Conservation (phyloP, 192 early-diverging fungal genomes). For the Allomyces macrogynus region DNA sequence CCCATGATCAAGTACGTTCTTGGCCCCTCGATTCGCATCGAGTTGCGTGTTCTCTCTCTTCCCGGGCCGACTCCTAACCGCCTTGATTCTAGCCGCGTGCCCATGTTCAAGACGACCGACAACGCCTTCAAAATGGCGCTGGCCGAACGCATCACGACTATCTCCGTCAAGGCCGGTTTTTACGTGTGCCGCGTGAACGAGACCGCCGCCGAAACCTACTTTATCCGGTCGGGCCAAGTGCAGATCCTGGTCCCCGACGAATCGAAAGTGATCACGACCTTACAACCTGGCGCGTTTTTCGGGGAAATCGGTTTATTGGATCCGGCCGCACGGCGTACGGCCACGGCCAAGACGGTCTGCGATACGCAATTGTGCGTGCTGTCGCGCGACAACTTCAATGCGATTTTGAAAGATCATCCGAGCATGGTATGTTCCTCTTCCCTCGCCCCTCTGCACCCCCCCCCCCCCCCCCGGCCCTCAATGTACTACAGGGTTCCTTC, state of each 20-base stretch:
- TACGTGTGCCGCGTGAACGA: constrained; percentile 4
- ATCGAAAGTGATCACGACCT: background rate
- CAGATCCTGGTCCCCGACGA: constrained; percentile 1
- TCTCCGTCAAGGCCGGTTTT: background rate
- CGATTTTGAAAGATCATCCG: too few species aligned
- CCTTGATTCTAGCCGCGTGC: background rate
- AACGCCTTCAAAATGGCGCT: constrained; percentile 2
- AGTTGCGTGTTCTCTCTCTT: background rate
- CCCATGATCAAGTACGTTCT: constrained; percentile 1
- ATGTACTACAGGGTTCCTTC: too few species aligned
- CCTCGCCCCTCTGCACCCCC: too few species aligned
- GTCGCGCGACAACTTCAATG: too few species aligned
- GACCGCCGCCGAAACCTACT: constrained; percentile 6
- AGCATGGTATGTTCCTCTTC: too few species aligned
- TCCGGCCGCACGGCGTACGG: background rate
- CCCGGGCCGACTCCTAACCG: background rate
- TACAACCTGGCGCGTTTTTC: background rate
- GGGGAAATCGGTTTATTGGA: background rate
- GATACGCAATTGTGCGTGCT: background rate
- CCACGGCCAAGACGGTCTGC: background rate
- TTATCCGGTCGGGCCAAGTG: constrained; percentile 5
- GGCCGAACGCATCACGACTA: background rate
- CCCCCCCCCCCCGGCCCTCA: too few species aligned
- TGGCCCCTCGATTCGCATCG: background rate
- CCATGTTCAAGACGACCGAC: constrained; percentile 9